Conservation (phyloP, 1,139 yeast species). For the Kodamaea arcana region DNA sequence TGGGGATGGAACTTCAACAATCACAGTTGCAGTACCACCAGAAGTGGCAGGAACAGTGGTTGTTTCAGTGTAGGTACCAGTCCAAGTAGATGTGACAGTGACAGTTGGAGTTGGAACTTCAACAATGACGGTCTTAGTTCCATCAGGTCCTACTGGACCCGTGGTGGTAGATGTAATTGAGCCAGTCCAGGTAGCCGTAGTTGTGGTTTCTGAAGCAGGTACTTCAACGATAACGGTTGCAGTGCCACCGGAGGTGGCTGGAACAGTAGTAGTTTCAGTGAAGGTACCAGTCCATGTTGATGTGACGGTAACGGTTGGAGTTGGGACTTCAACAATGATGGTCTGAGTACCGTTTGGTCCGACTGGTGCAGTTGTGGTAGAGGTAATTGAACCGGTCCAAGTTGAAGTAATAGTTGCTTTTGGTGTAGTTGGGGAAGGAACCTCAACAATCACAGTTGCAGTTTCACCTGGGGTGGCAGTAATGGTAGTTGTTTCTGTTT, state of each 20-base stretch:
- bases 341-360: constrained; percentile 8
- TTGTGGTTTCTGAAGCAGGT: constrained; percentile 10
- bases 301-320: constrained; percentile 12
- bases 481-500: constrained; percentile 6
- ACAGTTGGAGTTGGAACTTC: constrained; percentile 9
- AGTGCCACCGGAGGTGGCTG: constrained; percentile 6
- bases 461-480: constrained; percentile 9
- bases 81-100: constrained; percentile 6
- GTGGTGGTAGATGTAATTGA: constrained; percentile 2
- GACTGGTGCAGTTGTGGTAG: constrained; percentile 7
- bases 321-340: constrained; percentile 9
- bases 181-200: constrained; percentile 12
- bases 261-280: constrained; percentile 13
- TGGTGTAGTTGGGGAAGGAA: constrained; percentile 9
- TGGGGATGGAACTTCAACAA: constrained; percentile 15
- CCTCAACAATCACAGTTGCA: constrained; percentile 10
- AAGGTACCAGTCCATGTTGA: constrained; percentile 5
- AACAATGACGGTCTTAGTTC: constrained; percentile 4
- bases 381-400: constrained; percentile 9
- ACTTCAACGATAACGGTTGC: constrained; percentile 1
- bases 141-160: constrained; percentile 1
- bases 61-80: constrained; percentile 4
- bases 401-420: constrained; percentile 9
- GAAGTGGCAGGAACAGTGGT: constrained; percentile 6
- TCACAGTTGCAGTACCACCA: constrained; percentile 15